A percentile compares a stretch with the other conserved stretches of the same genome.
phyloP scores from a whole-genome alignment of 495 filamentous ascomycete species.

The Platismatia glauca region DNA sequence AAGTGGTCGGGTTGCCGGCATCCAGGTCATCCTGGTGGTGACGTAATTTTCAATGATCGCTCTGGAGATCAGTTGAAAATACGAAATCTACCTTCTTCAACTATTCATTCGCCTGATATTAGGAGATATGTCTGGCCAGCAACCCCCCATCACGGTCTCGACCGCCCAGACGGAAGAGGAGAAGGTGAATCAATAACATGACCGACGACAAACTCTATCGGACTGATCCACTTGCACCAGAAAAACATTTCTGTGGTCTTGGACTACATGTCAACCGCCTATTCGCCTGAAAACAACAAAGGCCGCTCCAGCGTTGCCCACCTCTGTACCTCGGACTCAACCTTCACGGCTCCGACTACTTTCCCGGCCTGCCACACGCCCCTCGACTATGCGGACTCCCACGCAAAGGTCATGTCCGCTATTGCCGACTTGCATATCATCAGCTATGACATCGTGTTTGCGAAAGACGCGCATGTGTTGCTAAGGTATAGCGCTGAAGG shows the following conservation, averaged over 20 bases:
- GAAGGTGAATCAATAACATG: constrained; percentile 9
- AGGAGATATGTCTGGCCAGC: constrained; percentile 7
- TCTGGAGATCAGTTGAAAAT: background rate
- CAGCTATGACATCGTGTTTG: constrained; percentile 28
- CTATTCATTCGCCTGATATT: background rate
- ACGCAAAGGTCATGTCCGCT: constrained; percentile 29
- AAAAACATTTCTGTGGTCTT: constrained; percentile 31
- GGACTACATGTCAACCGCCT: constrained; percentile 31
- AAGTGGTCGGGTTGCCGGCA: background rate
- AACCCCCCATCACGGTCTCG: constrained; percentile 20
- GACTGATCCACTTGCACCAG: constrained; percentile 8
- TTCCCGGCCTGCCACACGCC: constrained; percentile 28
- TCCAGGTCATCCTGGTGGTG: background rate
- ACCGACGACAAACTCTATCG: background rate
- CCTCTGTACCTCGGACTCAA: constrained; percentile 22
- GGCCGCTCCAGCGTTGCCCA: constrained; percentile 26
- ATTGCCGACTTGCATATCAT: constrained; percentile 29
- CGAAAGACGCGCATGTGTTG: constrained; percentile 28
- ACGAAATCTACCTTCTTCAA: background rate
- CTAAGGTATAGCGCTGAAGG: constrained; percentile 31
- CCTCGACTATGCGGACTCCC: constrained; percentile 30
- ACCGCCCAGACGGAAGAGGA: constrained; percentile 19
- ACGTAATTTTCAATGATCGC: background rate
- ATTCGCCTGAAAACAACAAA: constrained; percentile 27
- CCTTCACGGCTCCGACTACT: constrained; percentile 26